These are phyloP conservation scores for Nematodospora valgi DNA, from an alignment of 805 yeast species.

Conservation along the genomic window DNA sequence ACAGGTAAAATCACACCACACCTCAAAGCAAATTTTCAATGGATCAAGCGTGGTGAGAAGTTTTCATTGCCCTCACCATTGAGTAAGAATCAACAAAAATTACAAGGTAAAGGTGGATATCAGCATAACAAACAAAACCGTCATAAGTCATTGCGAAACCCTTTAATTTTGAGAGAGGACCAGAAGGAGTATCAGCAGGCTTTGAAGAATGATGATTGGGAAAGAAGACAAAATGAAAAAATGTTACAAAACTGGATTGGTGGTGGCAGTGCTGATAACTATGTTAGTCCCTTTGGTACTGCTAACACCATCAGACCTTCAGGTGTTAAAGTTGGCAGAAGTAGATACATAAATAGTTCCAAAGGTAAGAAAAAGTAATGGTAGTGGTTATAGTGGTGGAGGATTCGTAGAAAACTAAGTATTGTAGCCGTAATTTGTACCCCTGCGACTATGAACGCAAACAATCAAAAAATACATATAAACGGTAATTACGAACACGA, in stretches of 20 bases:
- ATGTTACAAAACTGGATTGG: constrained; percentile 86
- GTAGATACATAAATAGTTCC: constrained; percentile 74
- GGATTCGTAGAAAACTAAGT: too few species aligned
- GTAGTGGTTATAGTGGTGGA: too few species aligned
- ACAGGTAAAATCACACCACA: constrained; percentile 87
- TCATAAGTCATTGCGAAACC: constrained; percentile 45
- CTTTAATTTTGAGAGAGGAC: constrained; percentile 75
- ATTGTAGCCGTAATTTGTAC: too few species aligned
- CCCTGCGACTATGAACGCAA: too few species aligned
- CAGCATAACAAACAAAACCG: constrained; percentile 67
- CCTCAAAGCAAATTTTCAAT: constrained; percentile 85
- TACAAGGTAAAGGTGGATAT: constrained; percentile 74
- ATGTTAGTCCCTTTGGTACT: constrained; percentile 75
- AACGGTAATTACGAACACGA: not conserved
- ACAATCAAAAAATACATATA: not conserved
- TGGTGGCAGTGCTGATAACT: constrained; percentile 87
- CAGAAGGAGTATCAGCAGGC: constrained; percentile 92
- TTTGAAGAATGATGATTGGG: constrained; percentile 84
- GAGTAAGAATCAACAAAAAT: constrained; percentile 68
- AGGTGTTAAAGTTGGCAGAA: constrained; percentile 80
- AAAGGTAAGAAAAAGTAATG: constrained; percentile 24
- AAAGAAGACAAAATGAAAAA: constrained; percentile 80
- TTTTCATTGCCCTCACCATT: constrained; percentile 86
- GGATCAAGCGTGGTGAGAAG: constrained; percentile 85
- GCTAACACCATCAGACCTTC: constrained; percentile 41